A percentile compares a stretch with the other conserved stretches of the same genome.
phyloP scores from a whole-genome alignment of 116 monocot species.

The Trichopus zeylanicus region DNA sequence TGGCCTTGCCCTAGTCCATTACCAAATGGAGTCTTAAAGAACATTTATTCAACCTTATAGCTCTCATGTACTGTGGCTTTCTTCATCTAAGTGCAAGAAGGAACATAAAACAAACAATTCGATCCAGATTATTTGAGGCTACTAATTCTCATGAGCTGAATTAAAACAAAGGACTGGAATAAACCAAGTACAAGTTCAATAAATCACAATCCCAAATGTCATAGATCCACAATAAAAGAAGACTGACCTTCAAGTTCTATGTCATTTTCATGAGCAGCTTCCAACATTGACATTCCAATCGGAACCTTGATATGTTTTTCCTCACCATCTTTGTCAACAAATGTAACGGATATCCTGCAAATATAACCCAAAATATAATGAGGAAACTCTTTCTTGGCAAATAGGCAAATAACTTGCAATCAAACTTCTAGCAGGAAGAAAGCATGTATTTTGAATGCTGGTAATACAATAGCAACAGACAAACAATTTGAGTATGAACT shows the following conservation, averaged over 20 bases:
- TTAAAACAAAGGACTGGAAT: not conserved
- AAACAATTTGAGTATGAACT: too few species aligned
- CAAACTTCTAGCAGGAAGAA: not conserved
- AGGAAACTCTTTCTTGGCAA: not conserved
- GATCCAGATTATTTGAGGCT: not conserved
- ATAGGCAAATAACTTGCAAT: not conserved
- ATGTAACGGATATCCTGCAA: conserved; percentile 88
- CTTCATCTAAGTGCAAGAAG: too few species aligned
- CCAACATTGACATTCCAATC: conserved; percentile 96
- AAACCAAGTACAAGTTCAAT: not conserved
- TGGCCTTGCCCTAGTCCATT: too few species aligned
- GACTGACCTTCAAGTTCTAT: conserved; percentile 89
- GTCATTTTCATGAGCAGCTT: conserved; percentile 95
- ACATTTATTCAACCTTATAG: too few species aligned
- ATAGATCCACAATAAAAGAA: not conserved
- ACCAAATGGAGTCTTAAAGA: too few species aligned
- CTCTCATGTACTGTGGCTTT: too few species aligned
- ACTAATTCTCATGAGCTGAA: not conserved
- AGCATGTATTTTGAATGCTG: not conserved
- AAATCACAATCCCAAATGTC: not conserved
- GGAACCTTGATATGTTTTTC: conserved; percentile 78
- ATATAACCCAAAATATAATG: not conserved
- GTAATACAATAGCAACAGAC: not conserved
- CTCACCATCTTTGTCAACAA: conserved; percentile 93
- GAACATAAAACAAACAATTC: too few species aligned